Evolutionary conservation across 768 basidiomycete species (phyloP).

Genomic region (Collybia mongolica): DNA sequence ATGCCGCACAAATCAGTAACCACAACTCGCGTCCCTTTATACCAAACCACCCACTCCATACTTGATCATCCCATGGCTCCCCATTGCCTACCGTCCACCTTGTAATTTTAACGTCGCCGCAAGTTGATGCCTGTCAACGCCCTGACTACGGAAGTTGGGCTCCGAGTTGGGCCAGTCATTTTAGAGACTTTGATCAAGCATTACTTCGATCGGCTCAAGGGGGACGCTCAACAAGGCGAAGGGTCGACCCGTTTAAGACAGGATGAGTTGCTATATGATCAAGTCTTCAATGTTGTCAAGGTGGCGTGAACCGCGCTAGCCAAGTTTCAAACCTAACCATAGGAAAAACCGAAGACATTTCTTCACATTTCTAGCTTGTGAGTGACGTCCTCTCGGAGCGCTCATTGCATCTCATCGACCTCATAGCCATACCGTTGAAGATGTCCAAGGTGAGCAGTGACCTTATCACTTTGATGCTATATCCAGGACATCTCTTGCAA

Average conservation of each 20-base stretch:
- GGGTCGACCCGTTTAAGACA: conserved; percentile 52
- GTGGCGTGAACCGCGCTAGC: conserved; percentile 29
- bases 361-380: conserved; percentile 69
- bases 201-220: conserved; percentile 69
- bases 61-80: background rate
- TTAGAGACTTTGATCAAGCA: conserved; percentile 83
- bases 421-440: conserved; percentile 79
- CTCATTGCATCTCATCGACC: background rate
- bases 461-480: background rate
- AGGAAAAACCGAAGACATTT: conserved; percentile 53
- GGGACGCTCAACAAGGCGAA: conserved; percentile 33
- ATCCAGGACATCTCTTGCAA: background rate
- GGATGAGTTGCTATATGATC: conserved; percentile 80
- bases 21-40: background rate
- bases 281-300: conserved; percentile 76
- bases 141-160: conserved; percentile 59
- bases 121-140: conserved; percentile 41
- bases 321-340: conserved; percentile 1
- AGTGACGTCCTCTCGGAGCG: background rate
- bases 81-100: too few species aligned
- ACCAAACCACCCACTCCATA: background rate
- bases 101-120: too few species aligned
- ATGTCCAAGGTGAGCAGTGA: conserved; percentile 55
- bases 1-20: too few species aligned
- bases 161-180: conserved; percentile 70